phyloP scores from a whole-genome alignment of 2,329 filamentous ascomycete genomes.

The Thielaviopsis populi region DNA sequence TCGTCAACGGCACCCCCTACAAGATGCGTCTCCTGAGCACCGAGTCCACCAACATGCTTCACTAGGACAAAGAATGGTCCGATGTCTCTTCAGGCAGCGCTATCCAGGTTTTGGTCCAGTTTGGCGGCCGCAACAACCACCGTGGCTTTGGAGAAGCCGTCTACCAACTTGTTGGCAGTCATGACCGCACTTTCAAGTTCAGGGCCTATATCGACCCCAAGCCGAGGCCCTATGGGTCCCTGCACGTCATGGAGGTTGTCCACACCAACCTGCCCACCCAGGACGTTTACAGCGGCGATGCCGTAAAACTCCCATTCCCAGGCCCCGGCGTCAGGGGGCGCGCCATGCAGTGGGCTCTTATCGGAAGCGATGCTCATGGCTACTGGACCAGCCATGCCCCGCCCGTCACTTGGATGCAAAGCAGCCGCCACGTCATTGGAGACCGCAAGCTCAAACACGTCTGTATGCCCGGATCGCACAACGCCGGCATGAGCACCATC shows the following conservation, averaged over 20 bases:
- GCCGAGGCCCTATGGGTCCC: slow-evolving; percentile 4
- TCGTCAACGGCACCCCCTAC: slow-evolving; percentile 13
- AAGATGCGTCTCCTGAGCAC: slow-evolving; percentile 8
- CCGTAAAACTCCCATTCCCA: slow-evolving; percentile 5
- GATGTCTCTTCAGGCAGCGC: slow-evolving; percentile 10
- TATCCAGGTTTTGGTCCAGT: slow-evolving; percentile 11
- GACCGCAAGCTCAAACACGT: slow-evolving; percentile 28
- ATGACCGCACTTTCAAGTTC: slow-evolving; percentile 7
- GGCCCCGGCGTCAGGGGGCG: slow-evolving; percentile 9
- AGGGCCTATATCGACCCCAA: slow-evolving; percentile 7
- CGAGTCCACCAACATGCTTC: slow-evolving; percentile 11
- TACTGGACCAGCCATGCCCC: slow-evolving; percentile 12
- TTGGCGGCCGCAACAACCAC: slow-evolving; percentile 13
- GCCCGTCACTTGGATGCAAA: slow-evolving; percentile 20
- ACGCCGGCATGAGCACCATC: slow-evolving; percentile 31
- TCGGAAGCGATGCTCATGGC: slow-evolving; percentile 9
- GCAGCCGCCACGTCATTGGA: slow-evolving; percentile 20
- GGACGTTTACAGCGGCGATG: slow-evolving; percentile 2
- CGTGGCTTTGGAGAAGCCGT: slow-evolving; percentile 6
- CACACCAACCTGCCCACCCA: slow-evolving; percentile 5
- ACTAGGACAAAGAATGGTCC: slow-evolving; percentile 12
- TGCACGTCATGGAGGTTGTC: slow-evolving; percentile 10
- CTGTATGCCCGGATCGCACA: slow-evolving; percentile 32
- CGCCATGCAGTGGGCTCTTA: slow-evolving; percentile 8
- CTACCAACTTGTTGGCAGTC: slow-evolving; percentile 7